Evolutionary conservation across 176 grass and related monocot species (phyloP).

Genomic region (Avena sativa): DNA sequence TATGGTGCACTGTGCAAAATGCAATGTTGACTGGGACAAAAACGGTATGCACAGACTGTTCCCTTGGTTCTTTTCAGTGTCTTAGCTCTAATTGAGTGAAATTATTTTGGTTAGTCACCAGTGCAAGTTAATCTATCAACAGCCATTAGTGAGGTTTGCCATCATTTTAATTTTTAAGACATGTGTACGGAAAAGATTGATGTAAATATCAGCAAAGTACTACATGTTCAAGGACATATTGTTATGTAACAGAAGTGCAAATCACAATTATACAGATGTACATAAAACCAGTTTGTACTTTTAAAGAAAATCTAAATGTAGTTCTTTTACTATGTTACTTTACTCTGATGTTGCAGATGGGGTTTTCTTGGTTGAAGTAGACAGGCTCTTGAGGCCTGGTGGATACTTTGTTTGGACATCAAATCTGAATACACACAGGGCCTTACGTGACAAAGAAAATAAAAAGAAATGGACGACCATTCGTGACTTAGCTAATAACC

Average conservation of each 20-base stretch:
- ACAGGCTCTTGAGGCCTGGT: conserved; percentile 93
- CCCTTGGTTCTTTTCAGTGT: conserved; percentile 11
- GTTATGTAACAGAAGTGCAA: conserved; percentile 18
- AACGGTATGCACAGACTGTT: conserved; percentile 61
- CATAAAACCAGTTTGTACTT: background rate
- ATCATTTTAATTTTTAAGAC: background rate
- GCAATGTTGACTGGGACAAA: conserved; percentile 90
- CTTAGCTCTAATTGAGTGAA: background rate
- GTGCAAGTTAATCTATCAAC: background rate
- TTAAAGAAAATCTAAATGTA: background rate
- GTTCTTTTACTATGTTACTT: conserved; percentile 21
- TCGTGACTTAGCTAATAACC: conserved; percentile 65
- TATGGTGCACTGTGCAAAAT: conserved; percentile 95
- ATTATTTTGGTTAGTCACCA: background rate
- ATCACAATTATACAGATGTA: background rate
- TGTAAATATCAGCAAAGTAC: conserved; percentile 1
- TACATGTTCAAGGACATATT: conserved; percentile 32
- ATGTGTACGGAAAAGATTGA: background rate
- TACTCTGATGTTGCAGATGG: conserved; percentile 65
- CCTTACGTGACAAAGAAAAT: conserved; percentile 90
- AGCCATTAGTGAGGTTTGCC: background rate
- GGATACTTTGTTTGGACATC: conserved; percentile 99
- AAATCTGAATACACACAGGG: conserved; percentile 85
- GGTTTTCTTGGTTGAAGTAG: conserved; percentile 94
- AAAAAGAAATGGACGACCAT: conserved; percentile 87